Conservation (phyloP, 495 filamentous ascomycete genomes). For the Xeromyces bisporus region DNA sequence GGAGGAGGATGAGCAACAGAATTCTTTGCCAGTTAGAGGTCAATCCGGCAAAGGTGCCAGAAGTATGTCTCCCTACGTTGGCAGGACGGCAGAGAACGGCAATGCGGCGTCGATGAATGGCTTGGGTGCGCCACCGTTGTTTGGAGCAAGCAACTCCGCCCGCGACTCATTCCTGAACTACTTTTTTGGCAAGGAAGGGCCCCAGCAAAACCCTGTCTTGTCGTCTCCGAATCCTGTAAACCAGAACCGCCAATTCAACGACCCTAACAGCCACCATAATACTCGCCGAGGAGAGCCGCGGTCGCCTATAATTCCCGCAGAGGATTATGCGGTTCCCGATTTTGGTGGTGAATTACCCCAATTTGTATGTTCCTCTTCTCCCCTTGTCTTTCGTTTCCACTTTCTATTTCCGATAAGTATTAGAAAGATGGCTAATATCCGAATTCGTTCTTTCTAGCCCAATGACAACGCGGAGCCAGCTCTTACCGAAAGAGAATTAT, state of each 20-base stretch:
- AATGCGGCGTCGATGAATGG: conserved; percentile 55
- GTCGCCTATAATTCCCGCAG: conserved; percentile 19
- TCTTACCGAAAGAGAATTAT: conserved; percentile 83
- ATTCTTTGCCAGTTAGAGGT: conserved; percentile 39
- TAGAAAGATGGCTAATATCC: no score
- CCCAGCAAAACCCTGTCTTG: conserved; percentile 24
- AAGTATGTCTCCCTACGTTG: conserved; percentile 70
- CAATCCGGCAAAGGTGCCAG: conserved; percentile 44
- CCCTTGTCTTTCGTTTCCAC: not conserved
- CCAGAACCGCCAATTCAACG: conserved; percentile 50
- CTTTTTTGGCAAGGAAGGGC: conserved; percentile 91
- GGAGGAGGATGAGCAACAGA: conserved; percentile 47
- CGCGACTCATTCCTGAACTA: conserved; percentile 93
- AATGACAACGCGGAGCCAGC: conserved; percentile 48
- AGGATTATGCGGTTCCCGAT: conserved; percentile 25
- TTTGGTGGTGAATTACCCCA: conserved; percentile 34
- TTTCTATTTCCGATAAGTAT: conserved; percentile 15
- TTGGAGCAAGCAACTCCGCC: conserved; percentile 34
- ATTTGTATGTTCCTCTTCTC: conserved; percentile 36
- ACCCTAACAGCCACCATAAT: conserved; percentile 59
- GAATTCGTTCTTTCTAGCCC: no score
- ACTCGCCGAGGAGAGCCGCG: conserved; percentile 55
- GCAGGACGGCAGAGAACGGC: conserved; percentile 39
- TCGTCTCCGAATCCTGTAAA: conserved; percentile 17
- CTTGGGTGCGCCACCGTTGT: conserved; percentile 43